Evolutionary conservation across 139 green algal genomes (phyloP), one percentile per base, ranked within the genome.

Genomic region (Pleodorina starrii): DNA sequence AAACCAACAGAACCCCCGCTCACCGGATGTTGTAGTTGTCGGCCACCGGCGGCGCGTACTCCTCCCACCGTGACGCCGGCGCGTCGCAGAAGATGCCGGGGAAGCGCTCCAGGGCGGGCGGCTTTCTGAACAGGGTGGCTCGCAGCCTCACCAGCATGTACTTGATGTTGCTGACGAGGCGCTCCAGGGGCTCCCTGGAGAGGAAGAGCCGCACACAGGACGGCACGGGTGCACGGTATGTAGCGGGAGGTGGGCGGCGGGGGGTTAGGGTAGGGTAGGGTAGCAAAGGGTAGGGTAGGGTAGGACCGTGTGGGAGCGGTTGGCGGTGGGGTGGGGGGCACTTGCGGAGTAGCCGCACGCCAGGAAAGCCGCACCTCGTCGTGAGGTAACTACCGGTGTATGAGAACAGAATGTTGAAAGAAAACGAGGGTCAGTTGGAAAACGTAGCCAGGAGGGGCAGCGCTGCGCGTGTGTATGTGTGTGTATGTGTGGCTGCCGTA

Each of bases 21-120:
- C 50, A 84, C 76, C 76, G 27, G 3, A 60, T 71, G 32, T 51
- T 84, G 51, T 84, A 84, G n/a, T 84, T 84, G 76, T 84, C 76
- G 5, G 27, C 76, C 48, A 84, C 76, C 16, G 76, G 48, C 46
- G 76, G 48, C 19, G 50, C 12, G 11, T 42, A 48, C 48, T 10
- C 6, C 76, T 84, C 32, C 76, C 76, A 84, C n/a, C 7, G 35
- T 16, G 16, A n/a, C 32, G n/a, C 32, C 29, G 50, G 17, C 32
- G 48, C n/a, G 48, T 84, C 50, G 76, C 76, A 71, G 14, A 69
- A 84, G 48, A 48, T 10, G 1, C 14, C 7, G 7, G n/a, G 0
- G 51, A 69, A 69, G 48, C 17, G 6, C 74, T 82, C 23, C 44
- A 19, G 1, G 27, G 32, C 21, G 16, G 7, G 17, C 35, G 40